A percentile compares a stretch with the other conserved stretches of the same genome.
These are phyloP conservation scores for Irpex sp. DNA, from an alignment of 1,284 basidiomycete genomes.

Conservation along the genomic window DNA sequence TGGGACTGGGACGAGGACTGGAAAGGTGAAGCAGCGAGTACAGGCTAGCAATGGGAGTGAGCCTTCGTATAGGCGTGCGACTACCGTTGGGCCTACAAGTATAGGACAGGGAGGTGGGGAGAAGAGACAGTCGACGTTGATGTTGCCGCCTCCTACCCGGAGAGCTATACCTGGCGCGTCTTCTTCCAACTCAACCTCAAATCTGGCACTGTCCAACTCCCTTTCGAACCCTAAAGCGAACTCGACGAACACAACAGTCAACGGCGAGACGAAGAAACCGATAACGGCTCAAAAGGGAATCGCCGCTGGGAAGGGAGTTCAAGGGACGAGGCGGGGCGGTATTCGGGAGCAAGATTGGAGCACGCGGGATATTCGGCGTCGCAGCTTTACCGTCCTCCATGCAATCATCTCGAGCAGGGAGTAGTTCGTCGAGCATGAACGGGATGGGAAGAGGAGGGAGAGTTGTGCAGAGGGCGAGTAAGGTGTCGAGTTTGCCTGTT, in stretches of 20 bases:
- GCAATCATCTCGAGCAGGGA: slow-evolving; percentile 6
- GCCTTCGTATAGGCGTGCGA: neutral
- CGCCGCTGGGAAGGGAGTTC: slow-evolving; percentile 9
- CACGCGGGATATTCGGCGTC: slow-evolving; percentile 16
- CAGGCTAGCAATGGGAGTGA: neutral
- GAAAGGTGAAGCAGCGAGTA: neutral
- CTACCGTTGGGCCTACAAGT: slow-evolving; percentile 14
- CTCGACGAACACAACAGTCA: neutral
- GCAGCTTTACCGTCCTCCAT: slow-evolving; percentile 9
- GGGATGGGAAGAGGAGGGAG: slow-evolving; percentile 15
- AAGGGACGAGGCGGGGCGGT: slow-evolving; percentile 7
- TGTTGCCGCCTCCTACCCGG: slow-evolving; percentile 21
- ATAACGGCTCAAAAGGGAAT: slow-evolving; percentile 17
- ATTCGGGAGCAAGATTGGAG: slow-evolving; percentile 9
- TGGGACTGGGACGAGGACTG: neutral
- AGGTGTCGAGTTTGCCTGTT: slow-evolving; percentile 54
- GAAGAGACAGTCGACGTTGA: slow-evolving; percentile 18
- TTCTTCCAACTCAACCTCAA: too few relatives aligned
- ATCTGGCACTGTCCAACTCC: too few relatives aligned
- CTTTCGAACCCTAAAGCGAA: too few relatives aligned
- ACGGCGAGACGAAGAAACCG: slow-evolving; percentile 3
- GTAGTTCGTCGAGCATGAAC: neutral
- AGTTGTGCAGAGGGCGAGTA: slow-evolving; percentile 51
- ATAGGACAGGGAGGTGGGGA: neutral
- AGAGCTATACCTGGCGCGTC: neutral